Conservation (phyloP, 1,284 basidiomycete species). For the Phellopilus nigrolimitatus region DNA sequence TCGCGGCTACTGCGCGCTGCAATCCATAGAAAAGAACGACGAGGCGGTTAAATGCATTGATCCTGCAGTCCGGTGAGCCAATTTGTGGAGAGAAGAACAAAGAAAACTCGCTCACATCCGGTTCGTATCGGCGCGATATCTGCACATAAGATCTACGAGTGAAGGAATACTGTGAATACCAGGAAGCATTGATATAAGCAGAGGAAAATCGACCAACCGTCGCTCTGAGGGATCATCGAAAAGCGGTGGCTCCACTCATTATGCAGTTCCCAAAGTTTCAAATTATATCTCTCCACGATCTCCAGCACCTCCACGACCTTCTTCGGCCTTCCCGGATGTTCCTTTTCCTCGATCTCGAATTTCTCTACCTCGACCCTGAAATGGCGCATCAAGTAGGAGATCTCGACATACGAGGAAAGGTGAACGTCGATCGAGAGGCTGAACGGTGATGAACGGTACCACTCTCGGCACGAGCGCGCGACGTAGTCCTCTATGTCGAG, state of each 20-base stretch:
- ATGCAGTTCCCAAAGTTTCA: constrained; percentile 32
- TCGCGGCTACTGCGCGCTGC: constrained; percentile 38
- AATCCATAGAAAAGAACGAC: constrained; percentile 50
- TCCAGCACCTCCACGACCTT: constrained; percentile 10
- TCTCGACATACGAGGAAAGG: constrained; percentile 47
- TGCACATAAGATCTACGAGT: constrained; percentile 35
- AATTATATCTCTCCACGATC: constrained; percentile 33
- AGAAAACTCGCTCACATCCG: constrained; percentile 35
- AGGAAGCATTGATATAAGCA: neutral
- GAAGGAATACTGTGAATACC: neutral
- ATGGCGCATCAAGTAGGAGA: constrained; percentile 43
- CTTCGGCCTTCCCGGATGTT: constrained; percentile 26
- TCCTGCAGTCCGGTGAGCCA: constrained; percentile 30
- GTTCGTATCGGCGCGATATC: constrained; percentile 43
- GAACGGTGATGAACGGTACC: constrained; percentile 44
- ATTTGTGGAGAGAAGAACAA: neutral
- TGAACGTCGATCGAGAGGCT: constrained; percentile 50
- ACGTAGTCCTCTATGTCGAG: constrained; percentile 54
- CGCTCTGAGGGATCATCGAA: constrained; percentile 33
- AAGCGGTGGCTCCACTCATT: constrained; percentile 37
- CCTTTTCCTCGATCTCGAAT: constrained; percentile 28
- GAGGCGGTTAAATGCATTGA: constrained; percentile 46
- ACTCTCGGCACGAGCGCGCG: constrained; percentile 46
- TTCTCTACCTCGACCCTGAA: constrained; percentile 34
- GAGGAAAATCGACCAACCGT: constrained; percentile 31